These are phyloP conservation scores for Mortierella sp. DNA, from an alignment of 371 early-diverging fungal species.

Conservation along the genomic window DNA sequence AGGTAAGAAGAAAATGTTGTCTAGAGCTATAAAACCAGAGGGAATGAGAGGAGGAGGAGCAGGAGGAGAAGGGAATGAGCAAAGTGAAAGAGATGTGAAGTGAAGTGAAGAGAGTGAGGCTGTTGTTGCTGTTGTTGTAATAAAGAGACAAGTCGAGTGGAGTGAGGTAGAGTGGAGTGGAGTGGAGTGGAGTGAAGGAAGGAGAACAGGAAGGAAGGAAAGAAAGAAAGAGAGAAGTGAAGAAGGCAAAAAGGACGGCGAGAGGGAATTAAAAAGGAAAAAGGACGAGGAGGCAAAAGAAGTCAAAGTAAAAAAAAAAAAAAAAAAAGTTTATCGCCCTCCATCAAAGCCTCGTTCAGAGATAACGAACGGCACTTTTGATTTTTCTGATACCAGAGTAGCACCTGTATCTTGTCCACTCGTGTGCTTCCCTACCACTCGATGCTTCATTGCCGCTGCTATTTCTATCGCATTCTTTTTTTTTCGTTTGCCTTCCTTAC, in stretches of 20 bases:
- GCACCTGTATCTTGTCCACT: background rate
- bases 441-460: background rate
- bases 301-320: no score
- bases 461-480: background rate
- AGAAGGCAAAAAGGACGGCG: background rate
- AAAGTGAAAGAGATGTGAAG: background rate
- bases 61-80: background rate
- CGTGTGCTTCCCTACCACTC: no score
- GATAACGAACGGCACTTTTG: conserved; percentile 10
- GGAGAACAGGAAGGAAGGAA: background rate
- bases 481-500: background rate
- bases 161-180: background rate
- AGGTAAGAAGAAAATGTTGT: background rate
- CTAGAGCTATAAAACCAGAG: background rate
- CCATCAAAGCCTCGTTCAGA: background rate
- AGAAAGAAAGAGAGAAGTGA: conserved; percentile 5
- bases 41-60: background rate
- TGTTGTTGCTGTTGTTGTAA: background rate
- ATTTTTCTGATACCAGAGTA: background rate
- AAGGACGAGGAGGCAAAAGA: no score
- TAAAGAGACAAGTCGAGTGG: background rate
- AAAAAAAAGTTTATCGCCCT: conserved; percentile 4
- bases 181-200: background rate
- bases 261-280: background rate
- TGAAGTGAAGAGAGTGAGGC: background rate